phyloP scores from a whole-genome alignment of 495 filamentous ascomycete species.

The Elasticomyces elasticus region DNA sequence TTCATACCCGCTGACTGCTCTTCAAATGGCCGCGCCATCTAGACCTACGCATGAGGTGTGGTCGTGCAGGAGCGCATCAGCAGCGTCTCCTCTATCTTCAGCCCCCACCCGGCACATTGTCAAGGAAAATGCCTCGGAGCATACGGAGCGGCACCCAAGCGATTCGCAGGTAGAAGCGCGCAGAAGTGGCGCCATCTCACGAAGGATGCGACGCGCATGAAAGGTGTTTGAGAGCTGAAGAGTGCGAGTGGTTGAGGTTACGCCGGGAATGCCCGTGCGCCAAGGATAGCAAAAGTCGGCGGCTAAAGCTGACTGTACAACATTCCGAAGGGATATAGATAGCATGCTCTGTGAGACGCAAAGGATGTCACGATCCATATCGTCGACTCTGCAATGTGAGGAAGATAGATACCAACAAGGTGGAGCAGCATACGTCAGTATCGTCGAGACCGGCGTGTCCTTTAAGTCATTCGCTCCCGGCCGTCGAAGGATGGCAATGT shows the following conservation, averaged over 20 bases:
- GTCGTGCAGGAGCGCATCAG: not conserved
- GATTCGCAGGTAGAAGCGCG: not conserved
- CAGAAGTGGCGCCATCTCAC: not conserved
- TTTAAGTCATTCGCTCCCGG: not conserved
- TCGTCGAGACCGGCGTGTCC: not conserved
- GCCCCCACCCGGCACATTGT: too few relatives aligned
- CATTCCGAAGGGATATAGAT: not conserved
- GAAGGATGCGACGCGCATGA: not conserved
- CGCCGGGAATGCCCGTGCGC: not conserved
- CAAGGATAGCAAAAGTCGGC: not conserved
- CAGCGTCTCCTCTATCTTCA: too few relatives aligned
- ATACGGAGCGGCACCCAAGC: not conserved
- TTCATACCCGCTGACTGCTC: too few relatives aligned
- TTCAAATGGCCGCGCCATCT: too few relatives aligned
- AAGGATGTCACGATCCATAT: not conserved
- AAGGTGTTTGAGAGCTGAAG: not conserved
- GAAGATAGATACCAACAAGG: not conserved
- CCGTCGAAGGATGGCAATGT: too few relatives aligned
- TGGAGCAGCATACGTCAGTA: not conserved
- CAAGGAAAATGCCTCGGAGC: too few relatives aligned
- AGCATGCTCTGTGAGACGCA: not conserved
- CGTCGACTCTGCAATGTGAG: not conserved
- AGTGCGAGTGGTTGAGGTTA: not conserved
- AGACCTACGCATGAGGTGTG: too few relatives aligned
- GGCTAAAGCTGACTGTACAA: not conserved